These are phyloP conservation scores for Begonia fuchsioides DNA, from an alignment of 306 rosid species.

Conservation along the genomic window DNA sequence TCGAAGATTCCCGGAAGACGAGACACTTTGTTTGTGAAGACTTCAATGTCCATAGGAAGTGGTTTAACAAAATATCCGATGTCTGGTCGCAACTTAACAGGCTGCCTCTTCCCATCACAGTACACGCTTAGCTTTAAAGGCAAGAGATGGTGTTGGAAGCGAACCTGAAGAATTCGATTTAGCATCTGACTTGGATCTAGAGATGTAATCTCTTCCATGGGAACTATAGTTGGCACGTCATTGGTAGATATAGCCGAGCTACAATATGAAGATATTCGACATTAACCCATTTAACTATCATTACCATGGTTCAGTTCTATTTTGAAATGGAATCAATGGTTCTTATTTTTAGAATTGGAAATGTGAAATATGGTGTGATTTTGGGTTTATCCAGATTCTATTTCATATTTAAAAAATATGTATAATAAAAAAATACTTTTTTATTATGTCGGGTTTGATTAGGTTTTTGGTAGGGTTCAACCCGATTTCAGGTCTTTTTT, in stretches of 20 bases:
- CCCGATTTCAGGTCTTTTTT: too few species aligned
- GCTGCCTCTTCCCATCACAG: constrained; percentile 55
- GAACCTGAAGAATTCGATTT: constrained; percentile 49
- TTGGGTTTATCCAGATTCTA: too few species aligned
- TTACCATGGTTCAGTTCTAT: too few species aligned
- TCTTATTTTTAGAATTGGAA: too few species aligned
- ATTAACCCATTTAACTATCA: constrained; percentile 9
- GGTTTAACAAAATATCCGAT: constrained; percentile 82
- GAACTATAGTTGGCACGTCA: constrained; percentile 32
- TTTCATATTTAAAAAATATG: too few species aligned
- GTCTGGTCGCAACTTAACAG: constrained; percentile 75
- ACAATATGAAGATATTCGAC: constrained; percentile 20
- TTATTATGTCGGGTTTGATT: too few species aligned
- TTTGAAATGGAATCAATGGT: too few species aligned
- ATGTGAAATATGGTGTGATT: too few species aligned
- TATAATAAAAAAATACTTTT: too few species aligned
- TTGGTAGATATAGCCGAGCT: too few species aligned
- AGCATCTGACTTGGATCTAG: constrained; percentile 62
- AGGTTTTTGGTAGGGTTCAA: too few species aligned
- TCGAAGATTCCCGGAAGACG: constrained; percentile 89
- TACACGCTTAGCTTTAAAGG: constrained; percentile 67
- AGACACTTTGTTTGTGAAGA: constrained; percentile 56
- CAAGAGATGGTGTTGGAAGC: constrained; percentile 87
- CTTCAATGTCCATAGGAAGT: constrained; percentile 42
- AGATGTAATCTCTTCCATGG: constrained; percentile 58